These are phyloP conservation scores for Bertia moriformis DNA, from an alignment of 2,329 filamentous ascomycete species.

Conservation along the genomic window DNA sequence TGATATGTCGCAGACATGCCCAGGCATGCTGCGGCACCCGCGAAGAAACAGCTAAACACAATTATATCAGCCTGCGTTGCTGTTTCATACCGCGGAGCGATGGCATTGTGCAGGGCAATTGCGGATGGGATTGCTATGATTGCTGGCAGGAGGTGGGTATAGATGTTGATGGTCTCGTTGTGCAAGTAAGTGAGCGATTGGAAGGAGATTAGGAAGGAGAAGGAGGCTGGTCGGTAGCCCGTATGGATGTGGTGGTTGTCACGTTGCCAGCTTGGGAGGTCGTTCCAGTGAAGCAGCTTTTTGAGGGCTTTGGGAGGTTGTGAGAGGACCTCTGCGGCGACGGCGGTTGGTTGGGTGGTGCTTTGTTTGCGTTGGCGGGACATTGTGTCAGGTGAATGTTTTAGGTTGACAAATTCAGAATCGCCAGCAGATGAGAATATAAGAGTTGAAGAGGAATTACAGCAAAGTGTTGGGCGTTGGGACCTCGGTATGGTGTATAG, in stretches of 20 bases:
- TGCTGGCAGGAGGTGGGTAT: constrained; percentile 46
- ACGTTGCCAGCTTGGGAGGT: constrained; percentile 12
- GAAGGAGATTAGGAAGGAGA: constrained; percentile 39
- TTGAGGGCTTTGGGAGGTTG: background rate
- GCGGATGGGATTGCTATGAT: constrained; percentile 14
- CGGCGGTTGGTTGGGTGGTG: background rate
- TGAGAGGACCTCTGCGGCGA: background rate
- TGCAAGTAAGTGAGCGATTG: constrained; percentile 46
- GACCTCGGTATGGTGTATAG: no score
- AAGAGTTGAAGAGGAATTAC: no score
- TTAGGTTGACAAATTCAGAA: no score
- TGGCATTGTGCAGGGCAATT: constrained; percentile 23
- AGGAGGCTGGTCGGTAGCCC: constrained; percentile 47
- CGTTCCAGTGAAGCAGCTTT: constrained; percentile 2
- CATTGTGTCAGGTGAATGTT: no score
- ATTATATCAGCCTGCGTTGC: constrained; percentile 32
- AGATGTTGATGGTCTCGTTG: constrained; percentile 43
- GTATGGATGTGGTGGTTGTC: constrained; percentile 56
- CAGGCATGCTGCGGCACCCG: constrained; percentile 33
- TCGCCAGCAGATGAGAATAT: no score
- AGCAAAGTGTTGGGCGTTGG: no score
- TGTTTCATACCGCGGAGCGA: constrained; percentile 27
- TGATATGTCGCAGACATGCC: constrained; percentile 46
- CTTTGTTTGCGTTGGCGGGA: no score
- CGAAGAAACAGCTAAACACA: constrained; percentile 39